A percentile compares a stretch with the other conserved stretches of the same genome.
Evolutionary conservation across 2,329 filamentous ascomycete genomes (phyloP).

Genomic region (Colletotrichum neosansevieriae): DNA sequence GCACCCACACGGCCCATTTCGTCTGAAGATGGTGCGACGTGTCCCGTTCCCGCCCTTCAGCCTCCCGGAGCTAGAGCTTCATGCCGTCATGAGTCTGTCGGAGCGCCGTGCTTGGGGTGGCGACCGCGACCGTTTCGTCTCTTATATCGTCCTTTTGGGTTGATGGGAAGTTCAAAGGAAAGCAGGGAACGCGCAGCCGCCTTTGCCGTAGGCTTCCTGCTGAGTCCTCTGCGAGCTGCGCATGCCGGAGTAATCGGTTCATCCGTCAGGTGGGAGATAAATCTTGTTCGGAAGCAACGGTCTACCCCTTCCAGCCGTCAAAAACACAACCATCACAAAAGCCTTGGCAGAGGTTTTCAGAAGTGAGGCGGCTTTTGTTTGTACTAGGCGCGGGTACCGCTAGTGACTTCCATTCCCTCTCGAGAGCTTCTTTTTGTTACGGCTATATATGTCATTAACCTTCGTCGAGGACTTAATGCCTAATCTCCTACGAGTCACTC

Average conservation of each 20-base stretch:
- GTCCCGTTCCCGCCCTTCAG: slow-evolving; percentile 28
- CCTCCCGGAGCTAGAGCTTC: slow-evolving; percentile 1
- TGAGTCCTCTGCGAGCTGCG: neutral
- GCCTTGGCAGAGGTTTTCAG: neutral
- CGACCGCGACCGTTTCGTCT: slow-evolving; percentile 31
- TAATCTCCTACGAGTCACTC: neutral
- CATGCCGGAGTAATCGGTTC: slow-evolving; percentile 14
- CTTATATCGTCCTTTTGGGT: neutral
- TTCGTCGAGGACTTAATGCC: slow-evolving; percentile 21
- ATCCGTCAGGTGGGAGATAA: slow-evolving; percentile 6
- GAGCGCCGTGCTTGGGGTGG: slow-evolving; percentile 10
- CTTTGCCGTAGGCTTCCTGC: neutral
- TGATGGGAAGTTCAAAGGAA: neutral
- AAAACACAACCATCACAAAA: neutral
- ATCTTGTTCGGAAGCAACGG: slow-evolving; percentile 12
- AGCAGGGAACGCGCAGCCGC: slow-evolving; percentile 15
- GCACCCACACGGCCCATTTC: slow-evolving; percentile 20
- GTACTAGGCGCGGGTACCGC: neutral
- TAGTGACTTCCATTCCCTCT: neutral
- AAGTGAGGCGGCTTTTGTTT: slow-evolving; percentile 8
- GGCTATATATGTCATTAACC: slow-evolving; percentile 10
- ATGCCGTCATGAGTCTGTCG: slow-evolving; percentile 21
- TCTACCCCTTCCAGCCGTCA: neutral
- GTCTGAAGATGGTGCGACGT: slow-evolving; percentile 31
- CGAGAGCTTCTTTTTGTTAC: neutral